Percentiles rank a stretch among this genome's conserved stretches.
These are phyloP conservation scores for Schrenkiella parvula DNA, from an alignment of 345 rosid genomes.

Conservation along the genomic window DNA sequence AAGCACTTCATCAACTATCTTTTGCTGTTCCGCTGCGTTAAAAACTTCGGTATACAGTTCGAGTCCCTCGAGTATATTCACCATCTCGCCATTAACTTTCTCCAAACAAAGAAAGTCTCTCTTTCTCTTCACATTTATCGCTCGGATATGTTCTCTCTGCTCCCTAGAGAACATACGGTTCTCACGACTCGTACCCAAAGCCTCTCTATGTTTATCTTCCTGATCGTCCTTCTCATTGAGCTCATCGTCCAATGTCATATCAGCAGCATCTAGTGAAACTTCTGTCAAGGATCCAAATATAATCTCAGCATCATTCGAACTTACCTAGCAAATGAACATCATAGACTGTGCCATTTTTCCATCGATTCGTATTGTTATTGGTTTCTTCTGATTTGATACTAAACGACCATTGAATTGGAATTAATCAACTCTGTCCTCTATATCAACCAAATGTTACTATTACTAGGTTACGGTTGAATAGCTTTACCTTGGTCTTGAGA, in stretches of 20 bases:
- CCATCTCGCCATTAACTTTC: constrained; percentile 33
- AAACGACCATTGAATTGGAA: not conserved
- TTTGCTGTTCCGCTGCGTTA: constrained; percentile 44
- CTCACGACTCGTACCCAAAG: constrained; percentile 15
- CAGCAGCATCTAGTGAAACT: constrained; percentile 35
- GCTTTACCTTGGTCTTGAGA: constrained; percentile 47
- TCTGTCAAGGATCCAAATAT: constrained; percentile 33
- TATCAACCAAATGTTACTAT: not conserved
- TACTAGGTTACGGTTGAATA: not conserved
- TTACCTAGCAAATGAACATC: constrained; percentile 29
- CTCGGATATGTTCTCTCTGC: constrained; percentile 43
- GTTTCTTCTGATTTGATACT: not conserved
- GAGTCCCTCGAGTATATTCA: constrained; percentile 48
- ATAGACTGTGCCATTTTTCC: not conserved
- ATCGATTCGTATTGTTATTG: not conserved
- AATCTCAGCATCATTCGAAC: constrained; percentile 47
- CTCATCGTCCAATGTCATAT: constrained; percentile 77
- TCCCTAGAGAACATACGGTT: constrained; percentile 52
- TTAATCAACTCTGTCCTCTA: not conserved
- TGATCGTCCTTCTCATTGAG: constrained; percentile 54
- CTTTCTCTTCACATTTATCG: constrained; percentile 35
- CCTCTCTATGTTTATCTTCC: constrained; percentile 26
- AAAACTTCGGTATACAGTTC: constrained; percentile 47
- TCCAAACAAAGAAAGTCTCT: constrained; percentile 44
- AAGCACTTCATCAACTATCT: constrained; percentile 41